Evolutionary conservation across 306 rosid species (phyloP).

Genomic region (Arachis stenosperma): DNA sequence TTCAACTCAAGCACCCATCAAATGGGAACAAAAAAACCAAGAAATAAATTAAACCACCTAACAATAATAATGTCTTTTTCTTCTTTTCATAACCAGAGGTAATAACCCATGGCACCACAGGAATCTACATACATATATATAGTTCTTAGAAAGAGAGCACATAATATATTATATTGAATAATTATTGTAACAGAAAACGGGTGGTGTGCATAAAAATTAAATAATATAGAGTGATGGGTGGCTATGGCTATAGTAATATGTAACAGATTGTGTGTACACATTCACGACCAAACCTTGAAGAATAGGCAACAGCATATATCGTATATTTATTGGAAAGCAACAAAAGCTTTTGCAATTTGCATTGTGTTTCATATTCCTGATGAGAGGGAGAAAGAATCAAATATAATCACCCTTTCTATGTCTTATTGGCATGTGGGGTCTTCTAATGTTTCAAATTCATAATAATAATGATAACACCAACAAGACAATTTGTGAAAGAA

Average conservation of each 20-base stretch:
- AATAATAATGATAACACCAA: background rate
- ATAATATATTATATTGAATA: background rate
- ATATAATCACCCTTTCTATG: background rate
- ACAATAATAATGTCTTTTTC: slow-evolving; percentile 3
- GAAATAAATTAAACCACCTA: background rate
- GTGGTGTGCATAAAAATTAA: no score
- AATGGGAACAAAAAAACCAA: background rate
- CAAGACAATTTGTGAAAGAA: slow-evolving; percentile 25
- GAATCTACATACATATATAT: slow-evolving; percentile 13
- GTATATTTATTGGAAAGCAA: slow-evolving; percentile 24
- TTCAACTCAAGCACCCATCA: slow-evolving; percentile 1
- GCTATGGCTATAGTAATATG: no score
- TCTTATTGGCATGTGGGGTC: slow-evolving; percentile 40
- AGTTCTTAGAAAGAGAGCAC: slow-evolving; percentile 11
- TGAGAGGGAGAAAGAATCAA: background rate
- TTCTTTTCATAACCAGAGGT: slow-evolving; percentile 4
- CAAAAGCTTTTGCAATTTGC: slow-evolving; percentile 17
- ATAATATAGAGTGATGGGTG: background rate
- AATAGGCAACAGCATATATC: background rate
- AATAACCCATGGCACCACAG: background rate
- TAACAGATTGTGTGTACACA: background rate
- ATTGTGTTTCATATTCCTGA: slow-evolving; percentile 9
- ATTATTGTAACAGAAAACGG: no score
- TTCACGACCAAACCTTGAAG: slow-evolving; percentile 9
- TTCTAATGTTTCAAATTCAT: slow-evolving; percentile 7